Conservation (phyloP, 2,329 filamentous ascomycete genomes). For the Harringtonia lauricola region DNA sequence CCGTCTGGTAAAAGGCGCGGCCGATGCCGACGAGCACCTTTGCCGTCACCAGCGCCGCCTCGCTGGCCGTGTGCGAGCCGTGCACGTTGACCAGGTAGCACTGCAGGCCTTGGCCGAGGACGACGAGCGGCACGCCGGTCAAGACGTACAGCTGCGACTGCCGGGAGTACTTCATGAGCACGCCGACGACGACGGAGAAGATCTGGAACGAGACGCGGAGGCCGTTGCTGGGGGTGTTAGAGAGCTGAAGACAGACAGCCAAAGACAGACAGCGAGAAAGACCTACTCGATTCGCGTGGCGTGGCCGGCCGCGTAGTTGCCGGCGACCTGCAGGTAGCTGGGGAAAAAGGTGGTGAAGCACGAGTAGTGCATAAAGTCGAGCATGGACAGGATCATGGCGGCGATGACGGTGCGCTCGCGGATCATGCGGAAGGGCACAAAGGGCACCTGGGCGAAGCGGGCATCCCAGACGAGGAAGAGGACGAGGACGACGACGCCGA, state of each 20-base stretch:
- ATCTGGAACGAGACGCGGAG: constrained; percentile 48
- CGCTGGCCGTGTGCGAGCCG: constrained; percentile 25
- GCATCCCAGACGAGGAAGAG: constrained; percentile 18
- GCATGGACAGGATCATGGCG: constrained; percentile 23
- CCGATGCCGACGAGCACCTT: constrained; percentile 52
- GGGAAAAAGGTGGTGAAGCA: constrained; percentile 27
- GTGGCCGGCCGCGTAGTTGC: constrained; percentile 42
- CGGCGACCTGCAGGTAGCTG: constrained; percentile 31
- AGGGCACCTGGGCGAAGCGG: constrained; percentile 23
- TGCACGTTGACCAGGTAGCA: constrained; percentile 47
- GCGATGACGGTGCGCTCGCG: constrained; percentile 25
- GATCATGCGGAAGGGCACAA: constrained; percentile 26
- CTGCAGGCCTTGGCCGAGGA: constrained; percentile 49
- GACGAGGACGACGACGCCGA: constrained; percentile 10
- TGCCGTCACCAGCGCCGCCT: constrained; percentile 48
- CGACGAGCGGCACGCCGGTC: constrained; percentile 45
- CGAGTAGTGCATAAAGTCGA: constrained; percentile 24
- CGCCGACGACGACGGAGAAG: constrained; percentile 43
- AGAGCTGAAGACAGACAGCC: not conserved
- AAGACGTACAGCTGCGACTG: constrained; percentile 53
- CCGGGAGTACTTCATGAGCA: constrained; percentile 44
- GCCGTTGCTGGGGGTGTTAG: constrained; percentile 19
- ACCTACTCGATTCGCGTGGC: constrained; percentile 40
- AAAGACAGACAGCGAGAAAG: not conserved
- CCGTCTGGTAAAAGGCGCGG: constrained; percentile 48